Evolutionary conservation across 768 basidiomycete genomes (phyloP).

Genomic region (Termitomyces sp.): DNA sequence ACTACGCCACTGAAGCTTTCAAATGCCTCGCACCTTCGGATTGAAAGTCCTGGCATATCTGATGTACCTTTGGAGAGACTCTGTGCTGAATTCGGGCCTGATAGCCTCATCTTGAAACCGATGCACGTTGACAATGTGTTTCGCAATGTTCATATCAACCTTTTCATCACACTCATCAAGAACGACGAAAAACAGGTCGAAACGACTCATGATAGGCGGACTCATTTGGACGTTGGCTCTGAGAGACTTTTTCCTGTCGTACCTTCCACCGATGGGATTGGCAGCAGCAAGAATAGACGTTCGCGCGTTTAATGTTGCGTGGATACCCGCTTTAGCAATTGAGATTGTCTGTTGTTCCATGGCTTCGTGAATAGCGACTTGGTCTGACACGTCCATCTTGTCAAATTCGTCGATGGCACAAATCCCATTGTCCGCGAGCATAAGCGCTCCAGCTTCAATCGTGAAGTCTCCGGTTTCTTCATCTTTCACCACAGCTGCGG

Average conservation of each 20-base stretch:
- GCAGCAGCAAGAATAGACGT: constrained; percentile 98
- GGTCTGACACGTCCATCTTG: constrained; percentile 99
- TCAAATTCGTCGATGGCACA: constrained; percentile 99
- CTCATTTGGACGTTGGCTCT: constrained; percentile 96
- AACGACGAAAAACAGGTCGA: constrained; percentile 97
- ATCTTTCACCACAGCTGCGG: constrained; percentile 96
- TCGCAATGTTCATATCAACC: constrained; percentile 89
- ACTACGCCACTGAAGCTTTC: background rate
- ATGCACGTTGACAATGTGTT: constrained; percentile 97
- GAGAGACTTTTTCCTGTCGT: constrained; percentile 90
- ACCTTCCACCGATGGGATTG: constrained; percentile 95
- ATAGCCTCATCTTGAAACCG: constrained; percentile 93
- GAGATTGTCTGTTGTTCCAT: constrained; percentile 99
- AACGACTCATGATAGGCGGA: constrained; percentile 98
- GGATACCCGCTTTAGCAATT: constrained; percentile 98
- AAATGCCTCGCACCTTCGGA: constrained; percentile 66
- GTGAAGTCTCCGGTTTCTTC: constrained; percentile 99
- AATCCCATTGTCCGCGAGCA: constrained; percentile 99
- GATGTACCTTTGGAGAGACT: constrained; percentile 94
- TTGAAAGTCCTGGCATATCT: constrained; percentile 96
- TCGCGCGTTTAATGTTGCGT: constrained; percentile 95
- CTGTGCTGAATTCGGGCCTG: constrained; percentile 94
- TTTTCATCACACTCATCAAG: constrained; percentile 95
- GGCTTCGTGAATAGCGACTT: constrained; percentile 99
- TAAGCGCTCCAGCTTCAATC: constrained; percentile 97